Evolutionary conservation across 345 rosid genomes (phyloP).

Genomic region (Combretum micranthum): DNA sequence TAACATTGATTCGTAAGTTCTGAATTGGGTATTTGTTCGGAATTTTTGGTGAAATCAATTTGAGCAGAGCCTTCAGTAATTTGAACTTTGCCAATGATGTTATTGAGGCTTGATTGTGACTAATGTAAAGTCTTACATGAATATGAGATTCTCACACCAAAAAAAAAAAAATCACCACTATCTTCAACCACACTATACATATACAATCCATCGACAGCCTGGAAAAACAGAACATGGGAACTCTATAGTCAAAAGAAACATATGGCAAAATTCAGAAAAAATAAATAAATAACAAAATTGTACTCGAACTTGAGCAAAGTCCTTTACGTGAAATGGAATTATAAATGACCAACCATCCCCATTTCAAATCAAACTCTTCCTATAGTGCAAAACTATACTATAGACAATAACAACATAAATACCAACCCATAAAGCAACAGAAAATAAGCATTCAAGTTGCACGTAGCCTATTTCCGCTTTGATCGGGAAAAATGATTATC

Average conservation of each 20-base stretch:
- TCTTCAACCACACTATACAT: no score
- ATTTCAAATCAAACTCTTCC: background rate
- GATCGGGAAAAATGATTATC: constrained; percentile 88
- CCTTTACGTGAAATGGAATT: no score
- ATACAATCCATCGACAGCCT: background rate
- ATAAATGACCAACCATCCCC: background rate
- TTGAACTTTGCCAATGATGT: no score
- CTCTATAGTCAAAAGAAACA: background rate
- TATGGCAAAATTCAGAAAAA: background rate
- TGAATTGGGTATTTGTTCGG: no score
- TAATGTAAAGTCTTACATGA: no score
- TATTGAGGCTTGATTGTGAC: no score
- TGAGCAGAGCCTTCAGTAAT: no score
- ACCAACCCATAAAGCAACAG: background rate
- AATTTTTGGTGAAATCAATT: no score
- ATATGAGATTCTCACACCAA: no score
- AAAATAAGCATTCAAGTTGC: background rate
- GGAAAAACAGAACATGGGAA: background rate
- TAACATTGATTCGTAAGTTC: no score
- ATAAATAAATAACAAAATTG: background rate
- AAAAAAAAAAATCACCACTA: no score
- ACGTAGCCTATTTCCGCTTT: constrained; percentile 22
- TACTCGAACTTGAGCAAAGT: background rate
- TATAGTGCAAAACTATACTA: background rate
- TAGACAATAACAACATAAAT: background rate